Percentiles rank a stretch among this genome's conserved stretches.
These are phyloP conservation scores for Trichoderma virens DNA, from an alignment of 495 filamentous ascomycete species.

Conservation along the genomic window DNA sequence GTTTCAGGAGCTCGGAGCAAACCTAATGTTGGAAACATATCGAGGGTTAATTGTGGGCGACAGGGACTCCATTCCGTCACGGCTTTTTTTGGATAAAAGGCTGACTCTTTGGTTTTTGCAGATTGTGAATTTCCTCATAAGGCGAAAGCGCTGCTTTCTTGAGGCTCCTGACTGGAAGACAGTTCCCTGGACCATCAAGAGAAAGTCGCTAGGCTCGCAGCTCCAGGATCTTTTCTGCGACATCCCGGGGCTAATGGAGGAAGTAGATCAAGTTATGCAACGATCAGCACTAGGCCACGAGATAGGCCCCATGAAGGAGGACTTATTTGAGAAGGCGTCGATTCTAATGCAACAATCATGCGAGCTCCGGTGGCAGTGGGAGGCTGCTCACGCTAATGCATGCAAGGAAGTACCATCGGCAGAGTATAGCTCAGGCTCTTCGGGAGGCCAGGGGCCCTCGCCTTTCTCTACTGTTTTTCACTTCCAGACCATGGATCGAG, in stretches of 20 bases:
- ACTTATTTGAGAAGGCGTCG: not conserved
- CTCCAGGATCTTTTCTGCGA: not conserved
- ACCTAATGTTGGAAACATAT: not conserved
- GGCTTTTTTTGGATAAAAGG: not conserved
- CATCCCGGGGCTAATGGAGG: not conserved
- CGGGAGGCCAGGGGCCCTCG: not conserved
- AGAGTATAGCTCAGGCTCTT: not conserved
- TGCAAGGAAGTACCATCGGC: not conserved
- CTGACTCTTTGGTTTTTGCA: not conserved
- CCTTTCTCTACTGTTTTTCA: not conserved
- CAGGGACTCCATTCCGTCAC: not conserved
- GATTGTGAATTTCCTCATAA: not conserved
- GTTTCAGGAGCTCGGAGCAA: not conserved
- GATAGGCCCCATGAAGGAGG: not conserved
- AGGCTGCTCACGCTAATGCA: not conserved
- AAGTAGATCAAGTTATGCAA: not conserved
- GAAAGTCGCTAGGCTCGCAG: not conserved
- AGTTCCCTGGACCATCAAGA: not conserved
- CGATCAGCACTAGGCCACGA: not conserved
- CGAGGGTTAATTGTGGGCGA: not conserved
- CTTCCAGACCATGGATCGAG: not conserved
- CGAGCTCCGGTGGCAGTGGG: not conserved
- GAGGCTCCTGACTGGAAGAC: not conserved
- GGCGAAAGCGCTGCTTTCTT: not conserved
- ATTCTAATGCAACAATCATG: not conserved